Conservation (phyloP, 148 eudicot species). For the Bassia scoparia region DNA sequence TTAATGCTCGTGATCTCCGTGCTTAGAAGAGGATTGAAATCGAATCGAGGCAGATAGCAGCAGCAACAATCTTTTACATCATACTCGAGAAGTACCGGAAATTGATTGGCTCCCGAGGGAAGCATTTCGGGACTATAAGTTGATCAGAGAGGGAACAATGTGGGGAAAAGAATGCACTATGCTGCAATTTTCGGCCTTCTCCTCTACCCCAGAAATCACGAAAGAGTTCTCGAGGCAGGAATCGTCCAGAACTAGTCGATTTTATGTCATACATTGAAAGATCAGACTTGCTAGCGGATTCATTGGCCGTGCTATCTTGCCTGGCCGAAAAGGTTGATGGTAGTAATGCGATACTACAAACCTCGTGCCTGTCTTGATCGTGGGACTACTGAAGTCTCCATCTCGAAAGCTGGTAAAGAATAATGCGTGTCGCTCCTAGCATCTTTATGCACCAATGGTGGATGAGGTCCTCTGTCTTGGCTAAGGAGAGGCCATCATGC, state of each 20-base stretch:
- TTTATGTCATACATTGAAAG: constrained; percentile 36
- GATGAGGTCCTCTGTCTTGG: constrained; percentile 46
- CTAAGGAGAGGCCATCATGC: constrained; percentile 48
- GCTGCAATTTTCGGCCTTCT: constrained; percentile 63
- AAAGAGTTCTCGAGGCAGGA: constrained; percentile 42
- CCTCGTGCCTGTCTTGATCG: constrained; percentile 29
- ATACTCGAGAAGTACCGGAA: constrained; percentile 46
- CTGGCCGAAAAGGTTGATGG: constrained; percentile 57
- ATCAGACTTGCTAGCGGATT: constrained; percentile 48
- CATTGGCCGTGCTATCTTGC: constrained; percentile 51
- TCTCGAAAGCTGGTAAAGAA: constrained; percentile 51
- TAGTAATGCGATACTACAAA: constrained; percentile 37
- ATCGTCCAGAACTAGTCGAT: constrained; percentile 42
- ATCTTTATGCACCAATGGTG: constrained; percentile 46
- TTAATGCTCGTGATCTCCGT: constrained; percentile 38
- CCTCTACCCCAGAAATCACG: constrained; percentile 42
- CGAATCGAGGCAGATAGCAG: constrained; percentile 62
- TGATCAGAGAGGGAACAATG: constrained; percentile 48
- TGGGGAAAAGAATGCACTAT: constrained; percentile 68
- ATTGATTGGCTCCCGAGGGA: constrained; percentile 46
- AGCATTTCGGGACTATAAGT: constrained; percentile 51
- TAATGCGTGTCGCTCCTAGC: constrained; percentile 58
- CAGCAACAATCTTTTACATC: constrained; percentile 70
- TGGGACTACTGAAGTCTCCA: constrained; percentile 35
- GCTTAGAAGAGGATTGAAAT: constrained; percentile 45